Base-by-base conservation (phyloP, 805 yeast species). In the Spathaspora hagerdaliae region DNA sequence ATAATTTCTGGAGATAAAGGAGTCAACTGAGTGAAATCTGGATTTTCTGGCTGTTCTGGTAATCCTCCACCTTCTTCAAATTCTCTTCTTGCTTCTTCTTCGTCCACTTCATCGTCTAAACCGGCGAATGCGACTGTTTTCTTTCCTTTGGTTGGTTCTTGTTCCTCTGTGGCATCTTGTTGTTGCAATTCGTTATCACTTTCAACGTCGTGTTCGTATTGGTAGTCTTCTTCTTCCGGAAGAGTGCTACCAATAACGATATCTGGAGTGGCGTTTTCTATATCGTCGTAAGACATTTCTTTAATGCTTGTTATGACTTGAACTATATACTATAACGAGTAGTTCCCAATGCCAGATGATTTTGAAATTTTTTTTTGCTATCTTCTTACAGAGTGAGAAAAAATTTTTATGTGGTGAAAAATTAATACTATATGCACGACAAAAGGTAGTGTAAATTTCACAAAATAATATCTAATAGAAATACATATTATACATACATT, bases 31-130 rank as follows among this genome's bases (percentile, higher is more conserved):
- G 85, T 54, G 60, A 92, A 85, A 63, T 91, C 97, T 47, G 96
- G 96, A 69, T 87, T 75, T 35, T 78, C 85, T 47, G 97, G 96
- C 71, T 94, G 99, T 65, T 87, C 96, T 45, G 99, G 99, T 48
- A 94, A 79, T 43, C 99, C 99, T 48, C 98, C 98, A 66, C 98
- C 97, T 69, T 89, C 98, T 76, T 88, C 95, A 58, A 94, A 91
- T 65, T 92, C 97, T 61, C 82, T 77, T 59, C 77, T 76, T 59
- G 89, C 83, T 50, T 77, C 79, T 65, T 86, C 96, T 61, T 85
- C 96, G 41, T 77, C 85, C 49, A 77, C 80, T 52, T 81, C 87
- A 38, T 77, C 78, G 46, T 73, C 82, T 42, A 83, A 88, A 31
- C 83, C 65, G 34, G 90, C 90, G 64, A 91, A 91, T 5, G 94